Percentiles rank a stretch among this genome's conserved stretches.
phyloP scores from a whole-genome alignment of 441 rosid species.

The Pelargonium citronellum region DNA sequence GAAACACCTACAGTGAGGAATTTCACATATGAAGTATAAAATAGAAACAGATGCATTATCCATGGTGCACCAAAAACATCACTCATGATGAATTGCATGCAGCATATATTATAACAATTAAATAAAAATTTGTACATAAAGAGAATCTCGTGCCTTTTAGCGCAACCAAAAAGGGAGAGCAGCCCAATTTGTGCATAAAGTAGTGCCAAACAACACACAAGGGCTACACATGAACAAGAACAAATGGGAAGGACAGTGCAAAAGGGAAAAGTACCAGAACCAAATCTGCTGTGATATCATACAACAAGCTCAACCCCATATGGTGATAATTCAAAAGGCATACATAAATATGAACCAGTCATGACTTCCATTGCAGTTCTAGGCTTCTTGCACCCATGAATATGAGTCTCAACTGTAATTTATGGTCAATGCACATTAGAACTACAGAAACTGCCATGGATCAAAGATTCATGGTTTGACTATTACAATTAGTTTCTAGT shows the following conservation, averaged over 20 bases:
- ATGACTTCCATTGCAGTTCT: not conserved
- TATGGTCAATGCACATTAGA: not conserved
- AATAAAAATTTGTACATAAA: not conserved
- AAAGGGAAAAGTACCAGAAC: not conserved
- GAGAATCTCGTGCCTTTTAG: not conserved
- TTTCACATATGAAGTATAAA: not conserved
- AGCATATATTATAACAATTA: not conserved
- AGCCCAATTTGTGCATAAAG: not conserved
- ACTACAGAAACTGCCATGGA: not conserved
- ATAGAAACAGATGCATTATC: not conserved
- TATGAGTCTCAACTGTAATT: not conserved
- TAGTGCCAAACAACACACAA: not conserved
- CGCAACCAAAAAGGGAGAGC: not conserved
- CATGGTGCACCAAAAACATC: slow-evolving; percentile 10
- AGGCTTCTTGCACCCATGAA: not conserved
- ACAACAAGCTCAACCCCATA: not conserved
- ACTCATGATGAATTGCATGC: slow-evolving; percentile 11
- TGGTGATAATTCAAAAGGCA: not conserved
- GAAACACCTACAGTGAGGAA: slow-evolving; percentile 2
- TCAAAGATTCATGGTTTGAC: not conserved
- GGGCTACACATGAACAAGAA: not conserved
- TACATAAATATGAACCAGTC: not conserved
- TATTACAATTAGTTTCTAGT: not conserved
- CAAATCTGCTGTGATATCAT: not conserved
- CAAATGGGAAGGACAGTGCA: not conserved